Percentiles rank a stretch among this genome's conserved stretches.
phyloP scores from a whole-genome alignment of 2,329 filamentous ascomycete genomes.

The Gnomoniopsis sp. region DNA sequence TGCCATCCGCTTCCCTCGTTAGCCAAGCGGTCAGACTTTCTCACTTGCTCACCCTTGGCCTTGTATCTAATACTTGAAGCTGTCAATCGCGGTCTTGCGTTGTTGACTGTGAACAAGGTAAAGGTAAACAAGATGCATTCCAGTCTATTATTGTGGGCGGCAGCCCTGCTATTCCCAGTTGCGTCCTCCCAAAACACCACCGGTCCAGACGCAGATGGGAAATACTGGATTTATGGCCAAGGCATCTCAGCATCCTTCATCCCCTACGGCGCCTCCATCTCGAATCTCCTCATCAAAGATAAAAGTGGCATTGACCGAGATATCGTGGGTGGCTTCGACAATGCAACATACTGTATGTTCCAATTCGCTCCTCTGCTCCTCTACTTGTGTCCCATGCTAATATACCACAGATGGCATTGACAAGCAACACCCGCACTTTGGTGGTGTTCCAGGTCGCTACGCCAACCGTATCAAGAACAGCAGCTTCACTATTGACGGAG shows the following conservation, averaged over 20 bases:
- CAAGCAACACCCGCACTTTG: slow-evolving; percentile 66
- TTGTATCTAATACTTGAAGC: background rate
- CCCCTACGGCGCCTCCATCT: slow-evolving; percentile 69
- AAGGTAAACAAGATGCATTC: slow-evolving; percentile 11
- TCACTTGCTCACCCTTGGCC: background rate
- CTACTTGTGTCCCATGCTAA: background rate
- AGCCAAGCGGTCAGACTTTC: too few species aligned
- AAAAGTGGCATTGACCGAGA: slow-evolving; percentile 66
- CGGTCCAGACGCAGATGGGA: slow-evolving; percentile 56
- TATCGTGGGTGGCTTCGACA: slow-evolving; percentile 72
- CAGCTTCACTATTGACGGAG: slow-evolving; percentile 65
- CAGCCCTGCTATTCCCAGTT: slow-evolving; percentile 29
- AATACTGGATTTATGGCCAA: slow-evolving; percentile 68
- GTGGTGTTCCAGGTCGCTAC: slow-evolving; percentile 71
- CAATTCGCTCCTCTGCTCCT: background rate
- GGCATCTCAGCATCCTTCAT: slow-evolving; percentile 69
- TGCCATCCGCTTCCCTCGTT: too few species aligned
- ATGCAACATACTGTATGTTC: slow-evolving; percentile 58
- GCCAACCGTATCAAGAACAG: slow-evolving; percentile 80
- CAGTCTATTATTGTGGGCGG: slow-evolving; percentile 18
- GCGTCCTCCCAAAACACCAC: slow-evolving; percentile 26
- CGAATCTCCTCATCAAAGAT: slow-evolving; percentile 69
- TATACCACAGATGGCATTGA: slow-evolving; percentile 49
- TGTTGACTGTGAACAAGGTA: background rate
- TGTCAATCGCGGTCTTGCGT: background rate